These are phyloP conservation scores for Adansonia digitata DNA, from an alignment of 345 rosid genomes.

Conservation along the genomic window DNA sequence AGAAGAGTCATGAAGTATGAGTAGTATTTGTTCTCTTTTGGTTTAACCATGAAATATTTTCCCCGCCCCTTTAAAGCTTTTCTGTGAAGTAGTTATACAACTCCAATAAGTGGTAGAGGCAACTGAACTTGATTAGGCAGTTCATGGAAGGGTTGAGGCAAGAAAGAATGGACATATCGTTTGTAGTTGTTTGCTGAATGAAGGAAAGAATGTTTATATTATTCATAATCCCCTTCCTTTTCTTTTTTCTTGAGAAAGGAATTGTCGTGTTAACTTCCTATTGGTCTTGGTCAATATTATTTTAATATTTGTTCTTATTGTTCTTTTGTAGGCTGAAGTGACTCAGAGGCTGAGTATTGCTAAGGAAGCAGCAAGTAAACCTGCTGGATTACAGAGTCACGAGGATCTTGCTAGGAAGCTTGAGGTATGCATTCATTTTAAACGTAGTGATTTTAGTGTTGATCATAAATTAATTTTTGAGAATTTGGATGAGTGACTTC, in stretches of 20 bases:
- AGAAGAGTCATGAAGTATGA: not conserved
- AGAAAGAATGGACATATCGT: not conserved
- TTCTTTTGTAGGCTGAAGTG: constrained; percentile 69
- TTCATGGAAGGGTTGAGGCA: not conserved
- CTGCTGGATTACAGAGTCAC: constrained; percentile 67
- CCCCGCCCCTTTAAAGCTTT: not conserved
- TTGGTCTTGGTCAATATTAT: not conserved
- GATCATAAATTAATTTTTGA: not conserved
- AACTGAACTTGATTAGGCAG: not conserved
- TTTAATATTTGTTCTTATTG: not conserved
- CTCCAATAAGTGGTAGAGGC: not conserved
- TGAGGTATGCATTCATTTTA: constrained; percentile 48
- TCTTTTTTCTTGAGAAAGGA: not conserved
- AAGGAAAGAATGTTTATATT: not conserved
- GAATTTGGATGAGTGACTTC: not conserved
- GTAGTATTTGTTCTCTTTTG: not conserved
- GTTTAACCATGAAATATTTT: not conserved
- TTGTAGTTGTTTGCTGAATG: not conserved
- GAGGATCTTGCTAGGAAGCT: constrained; percentile 96
- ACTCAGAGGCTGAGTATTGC: constrained; percentile 85
- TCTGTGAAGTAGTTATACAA: not conserved
- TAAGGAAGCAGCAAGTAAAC: constrained; percentile 71
- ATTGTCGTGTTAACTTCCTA: not conserved
- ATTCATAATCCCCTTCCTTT: not conserved
- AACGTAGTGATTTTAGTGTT: not conserved